A percentile compares a stretch with the other conserved stretches of the same genome.
Evolutionary conservation across 306 rosid species (phyloP).

Genomic region (Trifolium dubium): DNA sequence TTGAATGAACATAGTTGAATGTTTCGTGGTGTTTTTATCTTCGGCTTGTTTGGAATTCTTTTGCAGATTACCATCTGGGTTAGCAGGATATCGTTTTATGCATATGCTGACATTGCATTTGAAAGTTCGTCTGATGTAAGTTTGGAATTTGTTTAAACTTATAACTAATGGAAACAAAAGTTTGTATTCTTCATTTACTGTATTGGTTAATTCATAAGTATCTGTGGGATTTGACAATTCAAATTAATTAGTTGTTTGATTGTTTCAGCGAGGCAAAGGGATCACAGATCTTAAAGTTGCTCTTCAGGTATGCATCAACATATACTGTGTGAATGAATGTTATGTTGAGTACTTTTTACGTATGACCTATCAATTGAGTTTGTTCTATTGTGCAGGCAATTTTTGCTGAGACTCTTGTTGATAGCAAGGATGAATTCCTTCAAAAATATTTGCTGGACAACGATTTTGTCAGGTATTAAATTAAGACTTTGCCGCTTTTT

Average conservation of each 20-base stretch:
- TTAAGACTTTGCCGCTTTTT: neutral
- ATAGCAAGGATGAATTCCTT: conserved; percentile 78
- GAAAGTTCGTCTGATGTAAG: conserved; percentile 83
- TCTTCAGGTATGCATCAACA: conserved; percentile 67
- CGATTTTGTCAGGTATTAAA: conserved; percentile 64
- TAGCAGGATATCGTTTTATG: conserved; percentile 76
- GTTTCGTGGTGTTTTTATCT: neutral
- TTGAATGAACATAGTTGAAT: neutral
- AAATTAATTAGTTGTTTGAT: conserved; percentile 33
- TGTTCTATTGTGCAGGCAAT: conserved; percentile 61
- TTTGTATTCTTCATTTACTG: conserved; percentile 4
- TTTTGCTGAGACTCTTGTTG: conserved; percentile 86
- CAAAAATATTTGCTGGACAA: conserved; percentile 58
- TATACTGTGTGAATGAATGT: conserved; percentile 9
- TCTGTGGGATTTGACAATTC: conserved; percentile 28
- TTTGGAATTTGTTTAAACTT: conserved; percentile 24
- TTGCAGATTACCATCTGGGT: conserved; percentile 85
- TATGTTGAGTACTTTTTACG: conserved; percentile 13
- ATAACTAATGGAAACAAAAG: neutral
- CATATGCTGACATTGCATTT: conserved; percentile 72
- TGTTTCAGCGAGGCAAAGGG: conserved; percentile 88
- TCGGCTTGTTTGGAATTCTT: conserved; percentile 32
- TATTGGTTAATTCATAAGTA: neutral
- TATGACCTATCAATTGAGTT: conserved; percentile 36
- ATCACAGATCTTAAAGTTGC: conserved; percentile 74